Evolutionary conservation across 306 rosid genomes (phyloP).

Genomic region (Lathyrus tuberosus): DNA sequence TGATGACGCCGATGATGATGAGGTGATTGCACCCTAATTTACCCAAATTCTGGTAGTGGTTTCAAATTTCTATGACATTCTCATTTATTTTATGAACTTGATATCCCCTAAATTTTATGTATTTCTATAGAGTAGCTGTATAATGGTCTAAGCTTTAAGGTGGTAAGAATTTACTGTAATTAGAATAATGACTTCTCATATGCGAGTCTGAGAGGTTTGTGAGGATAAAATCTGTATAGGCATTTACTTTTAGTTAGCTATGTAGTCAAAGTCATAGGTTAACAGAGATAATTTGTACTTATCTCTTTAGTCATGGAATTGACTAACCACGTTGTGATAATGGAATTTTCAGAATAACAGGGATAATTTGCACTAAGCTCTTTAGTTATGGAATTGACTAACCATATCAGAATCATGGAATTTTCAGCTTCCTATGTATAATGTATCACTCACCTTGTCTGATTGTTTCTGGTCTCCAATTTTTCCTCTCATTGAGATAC

Average conservation of each 20-base stretch:
- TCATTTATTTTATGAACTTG: conserved; percentile 25
- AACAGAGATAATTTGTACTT: too few species aligned
- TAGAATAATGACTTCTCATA: conserved; percentile 11
- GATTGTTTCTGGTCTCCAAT: too few species aligned
- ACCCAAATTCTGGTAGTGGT: conserved; percentile 40
- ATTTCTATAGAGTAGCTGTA: conserved; percentile 10
- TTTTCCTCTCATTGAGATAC: too few species aligned
- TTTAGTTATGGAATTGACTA: too few species aligned
- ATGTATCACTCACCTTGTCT: too few species aligned
- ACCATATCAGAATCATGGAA: too few species aligned
- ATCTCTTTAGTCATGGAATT: too few species aligned
- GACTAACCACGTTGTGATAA: too few species aligned
- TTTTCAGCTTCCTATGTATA: too few species aligned
- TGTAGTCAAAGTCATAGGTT: background rate
- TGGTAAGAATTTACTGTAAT: conserved; percentile 11
- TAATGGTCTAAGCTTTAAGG: background rate
- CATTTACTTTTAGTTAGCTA: background rate
- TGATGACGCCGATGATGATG: conserved; percentile 40
- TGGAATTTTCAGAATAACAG: too few species aligned
- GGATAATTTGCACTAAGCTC: too few species aligned
- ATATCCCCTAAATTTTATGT: conserved; percentile 3
- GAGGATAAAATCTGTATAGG: background rate
- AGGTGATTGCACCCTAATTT: conserved; percentile 38
- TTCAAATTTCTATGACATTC: conserved; percentile 13
- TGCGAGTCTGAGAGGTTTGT: background rate